Conservation (phyloP, 345 rosid genomes). For the Hirschfeldia incana region DNA sequence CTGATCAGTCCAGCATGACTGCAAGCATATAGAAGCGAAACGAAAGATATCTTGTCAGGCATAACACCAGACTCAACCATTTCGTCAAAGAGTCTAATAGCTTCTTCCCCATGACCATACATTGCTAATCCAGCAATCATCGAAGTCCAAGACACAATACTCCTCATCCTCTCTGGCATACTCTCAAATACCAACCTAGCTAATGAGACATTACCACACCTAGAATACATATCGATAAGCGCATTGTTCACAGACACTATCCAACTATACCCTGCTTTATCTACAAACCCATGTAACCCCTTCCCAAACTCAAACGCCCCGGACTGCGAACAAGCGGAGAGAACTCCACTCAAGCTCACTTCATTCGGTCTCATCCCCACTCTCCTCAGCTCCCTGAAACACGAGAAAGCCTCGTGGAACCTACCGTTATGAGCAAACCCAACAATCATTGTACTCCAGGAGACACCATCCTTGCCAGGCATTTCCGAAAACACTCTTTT, state of each 20-base stretch:
- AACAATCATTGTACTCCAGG: constrained; percentile 66
- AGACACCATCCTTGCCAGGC: constrained; percentile 53
- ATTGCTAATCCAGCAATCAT: constrained; percentile 59
- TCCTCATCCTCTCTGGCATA: constrained; percentile 37
- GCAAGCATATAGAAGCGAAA: constrained; percentile 60
- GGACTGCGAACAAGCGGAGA: constrained; percentile 57
- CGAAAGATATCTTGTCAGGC: constrained; percentile 58
- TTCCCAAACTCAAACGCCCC: constrained; percentile 47
- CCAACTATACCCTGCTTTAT: constrained; percentile 51
- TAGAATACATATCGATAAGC: constrained; percentile 64
- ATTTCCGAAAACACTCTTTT: constrained; percentile 45
- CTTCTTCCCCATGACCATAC: constrained; percentile 58
- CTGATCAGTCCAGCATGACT: constrained; percentile 65
- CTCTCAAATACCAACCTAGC: constrained; percentile 53
- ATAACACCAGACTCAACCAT: constrained; percentile 41
- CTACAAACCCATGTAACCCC: constrained; percentile 49
- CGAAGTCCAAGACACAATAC: constrained; percentile 58
- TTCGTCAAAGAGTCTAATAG: constrained; percentile 45
- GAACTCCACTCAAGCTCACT: constrained; percentile 54
- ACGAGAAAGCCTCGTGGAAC: constrained; percentile 47
- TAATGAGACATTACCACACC: constrained; percentile 54
- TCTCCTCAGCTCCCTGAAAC: constrained; percentile 50
- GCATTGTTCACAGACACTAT: constrained; percentile 49
- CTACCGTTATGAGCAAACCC: constrained; percentile 53
- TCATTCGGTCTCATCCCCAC: constrained; percentile 48